Conservation (phyloP, 2,329 filamentous ascomycete genomes). For the Rhinocladiella similis region DNA sequence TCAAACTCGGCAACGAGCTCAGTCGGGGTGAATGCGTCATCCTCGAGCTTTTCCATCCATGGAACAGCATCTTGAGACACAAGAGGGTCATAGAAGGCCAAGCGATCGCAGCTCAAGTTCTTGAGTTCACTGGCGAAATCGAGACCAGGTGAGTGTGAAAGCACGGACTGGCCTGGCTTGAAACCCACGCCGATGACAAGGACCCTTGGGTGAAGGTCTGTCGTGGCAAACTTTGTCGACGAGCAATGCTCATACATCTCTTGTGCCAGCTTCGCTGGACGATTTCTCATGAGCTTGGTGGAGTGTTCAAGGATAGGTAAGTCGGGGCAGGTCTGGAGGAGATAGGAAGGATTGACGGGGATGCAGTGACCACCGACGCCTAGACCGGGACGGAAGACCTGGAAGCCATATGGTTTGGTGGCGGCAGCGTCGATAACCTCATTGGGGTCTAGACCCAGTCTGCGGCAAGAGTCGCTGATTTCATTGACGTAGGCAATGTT, state of each 20-base stretch:
- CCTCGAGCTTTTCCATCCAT: constrained; percentile 23
- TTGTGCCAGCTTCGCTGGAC: constrained; percentile 13
- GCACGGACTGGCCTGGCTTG: constrained; percentile 25
- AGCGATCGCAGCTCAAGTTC: constrained; percentile 7
- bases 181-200: constrained; percentile 22
- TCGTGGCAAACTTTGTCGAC: constrained; percentile 1
- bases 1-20: constrained; percentile 42
- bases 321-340: constrained; percentile 14
- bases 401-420: constrained; percentile 25
- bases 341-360: constrained; percentile 24
- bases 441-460: constrained; percentile 18
- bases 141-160: constrained; percentile 19
- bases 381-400: constrained; percentile 20
- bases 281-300: constrained; percentile 18
- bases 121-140: constrained; percentile 14
- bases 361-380: constrained; percentile 26
- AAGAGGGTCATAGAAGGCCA: constrained; percentile 19
- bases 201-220: constrained; percentile 11
- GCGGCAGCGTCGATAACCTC: constrained; percentile 23
- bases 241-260: constrained; percentile 7
- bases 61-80: constrained; percentile 5
- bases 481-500: constrained; percentile 26
- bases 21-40: constrained; percentile 6
- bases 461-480: constrained; percentile 21
- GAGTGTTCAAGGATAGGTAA: constrained; percentile 16